These are phyloP conservation scores for Aspergillus bertholletiae DNA, from an alignment of 495 filamentous ascomycete genomes.

Conservation along the genomic window DNA sequence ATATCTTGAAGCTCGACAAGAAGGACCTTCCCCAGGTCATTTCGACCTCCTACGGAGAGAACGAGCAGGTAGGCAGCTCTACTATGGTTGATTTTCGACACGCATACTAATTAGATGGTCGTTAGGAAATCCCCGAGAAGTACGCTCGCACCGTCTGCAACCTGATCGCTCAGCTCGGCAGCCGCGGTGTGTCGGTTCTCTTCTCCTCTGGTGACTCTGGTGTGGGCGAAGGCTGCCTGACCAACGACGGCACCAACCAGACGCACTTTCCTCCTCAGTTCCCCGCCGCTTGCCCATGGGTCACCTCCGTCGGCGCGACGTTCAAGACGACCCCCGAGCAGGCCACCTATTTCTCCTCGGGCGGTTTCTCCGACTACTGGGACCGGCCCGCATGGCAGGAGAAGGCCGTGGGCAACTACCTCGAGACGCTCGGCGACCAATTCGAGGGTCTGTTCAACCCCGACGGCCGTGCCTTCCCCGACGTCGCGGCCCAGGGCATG, in stretches of 20 bases:
- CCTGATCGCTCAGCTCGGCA: constrained; percentile 65
- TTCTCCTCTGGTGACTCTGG: constrained; percentile 72
- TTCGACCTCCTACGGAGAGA: constrained; percentile 77
- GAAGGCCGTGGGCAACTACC: constrained; percentile 52
- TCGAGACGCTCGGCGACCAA: constrained; percentile 43
- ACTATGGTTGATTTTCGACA: background rate
- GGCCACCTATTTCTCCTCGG: constrained; percentile 54
- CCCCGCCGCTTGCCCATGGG: constrained; percentile 69
- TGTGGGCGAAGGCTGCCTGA: constrained; percentile 60
- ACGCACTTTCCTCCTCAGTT: constrained; percentile 67
- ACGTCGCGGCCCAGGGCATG: constrained; percentile 61
- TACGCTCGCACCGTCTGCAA: constrained; percentile 72
- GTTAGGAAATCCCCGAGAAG: constrained; percentile 59
- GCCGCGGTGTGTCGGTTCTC: constrained; percentile 70
- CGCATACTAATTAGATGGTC: background rate
- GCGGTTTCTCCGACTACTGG: constrained; percentile 69
- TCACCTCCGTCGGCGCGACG: constrained; percentile 72
- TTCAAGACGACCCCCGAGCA: constrained; percentile 53
- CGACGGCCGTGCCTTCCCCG: constrained; percentile 67
- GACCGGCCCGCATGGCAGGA: constrained; percentile 59
- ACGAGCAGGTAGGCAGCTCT: constrained; percentile 53
- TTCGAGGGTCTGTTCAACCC: constrained; percentile 55
- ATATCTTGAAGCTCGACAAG: constrained; percentile 47
- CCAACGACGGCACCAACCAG: constrained; percentile 64
- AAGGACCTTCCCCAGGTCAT: constrained; percentile 67